Evolutionary conservation across 139 green algal genomes (phyloP).

Genomic region (Yamagishiella unicocca): DNA sequence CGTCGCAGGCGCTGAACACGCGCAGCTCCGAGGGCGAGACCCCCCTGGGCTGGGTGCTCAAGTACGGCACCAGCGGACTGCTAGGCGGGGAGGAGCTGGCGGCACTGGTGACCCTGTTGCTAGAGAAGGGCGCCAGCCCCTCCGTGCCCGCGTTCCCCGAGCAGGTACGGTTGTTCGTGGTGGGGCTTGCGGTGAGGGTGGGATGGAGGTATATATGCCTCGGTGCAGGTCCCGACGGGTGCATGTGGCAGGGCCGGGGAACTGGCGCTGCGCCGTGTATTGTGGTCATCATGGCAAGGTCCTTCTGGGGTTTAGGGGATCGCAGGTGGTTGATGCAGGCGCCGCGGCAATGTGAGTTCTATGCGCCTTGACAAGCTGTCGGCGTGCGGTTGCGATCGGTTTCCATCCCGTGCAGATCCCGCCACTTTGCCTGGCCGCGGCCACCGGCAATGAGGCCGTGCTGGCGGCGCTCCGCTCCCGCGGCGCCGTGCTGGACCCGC

Average conservation of each 20-base stretch:
- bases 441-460: neutral
- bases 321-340: no score
- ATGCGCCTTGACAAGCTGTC: no score
- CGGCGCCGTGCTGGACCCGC: neutral
- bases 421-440: slow-evolving; percentile 28
- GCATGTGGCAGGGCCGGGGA: no score
- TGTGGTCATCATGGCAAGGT: no score
- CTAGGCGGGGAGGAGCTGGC: neutral
- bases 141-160: slow-evolving; percentile 18
- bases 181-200: no score
- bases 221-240: no score
- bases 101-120: neutral
- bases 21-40: slow-evolving; percentile 38
- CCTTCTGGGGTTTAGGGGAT: no score
- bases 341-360: no score
- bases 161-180: slow-evolving; percentile 18
- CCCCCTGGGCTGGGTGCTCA: slow-evolving; percentile 49
- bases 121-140: slow-evolving; percentile 3
- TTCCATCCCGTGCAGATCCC: slow-evolving; percentile 7
- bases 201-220: no score
- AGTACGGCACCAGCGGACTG: slow-evolving; percentile 25
- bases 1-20: slow-evolving; percentile 23
- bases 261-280: no score
- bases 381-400: no score
- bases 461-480: neutral